Evolutionary conservation across 2,329 filamentous ascomycete genomes (phyloP).

Genomic region (Fusarium sp.): DNA sequence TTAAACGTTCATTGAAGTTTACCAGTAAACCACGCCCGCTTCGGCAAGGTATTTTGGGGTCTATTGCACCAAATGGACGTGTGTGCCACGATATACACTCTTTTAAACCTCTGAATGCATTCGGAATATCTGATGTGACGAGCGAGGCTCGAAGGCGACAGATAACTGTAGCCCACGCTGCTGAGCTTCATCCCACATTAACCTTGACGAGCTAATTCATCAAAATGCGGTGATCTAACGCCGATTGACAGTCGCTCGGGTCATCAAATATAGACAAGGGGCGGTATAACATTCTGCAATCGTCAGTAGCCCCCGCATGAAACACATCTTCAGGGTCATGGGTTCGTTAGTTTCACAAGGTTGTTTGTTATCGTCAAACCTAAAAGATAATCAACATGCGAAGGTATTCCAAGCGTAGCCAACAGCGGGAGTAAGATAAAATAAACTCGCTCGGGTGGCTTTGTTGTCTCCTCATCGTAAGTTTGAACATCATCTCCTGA

Average conservation of each 20-base stretch:
- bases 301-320: conserved; percentile 35
- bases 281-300: conserved; percentile 24
- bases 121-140: neutral
- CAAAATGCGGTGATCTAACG: conserved; percentile 11
- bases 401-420: neutral
- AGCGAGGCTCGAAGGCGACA: neutral
- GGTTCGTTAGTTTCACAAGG: conserved; percentile 17
- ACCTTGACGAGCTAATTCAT: neutral
- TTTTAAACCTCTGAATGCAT: neutral
- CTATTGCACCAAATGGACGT: neutral
- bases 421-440: neutral
- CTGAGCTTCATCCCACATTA: neutral
- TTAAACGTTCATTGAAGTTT: neutral
- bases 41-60: neutral
- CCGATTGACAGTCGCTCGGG: conserved; percentile 16
- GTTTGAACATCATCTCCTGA: neutral
- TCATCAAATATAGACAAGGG: conserved; percentile 26
- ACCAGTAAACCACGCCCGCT: neutral
- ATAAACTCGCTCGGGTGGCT: neutral
- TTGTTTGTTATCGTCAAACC: conserved; percentile 29
- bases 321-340: conserved; percentile 36
- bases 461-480: neutral
- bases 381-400: conserved; percentile 27
- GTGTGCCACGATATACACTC: neutral
- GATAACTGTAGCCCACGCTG: neutral